phyloP scores from a whole-genome alignment of 169 alveolate genomes.

The Eimeria acervulina region DNA sequence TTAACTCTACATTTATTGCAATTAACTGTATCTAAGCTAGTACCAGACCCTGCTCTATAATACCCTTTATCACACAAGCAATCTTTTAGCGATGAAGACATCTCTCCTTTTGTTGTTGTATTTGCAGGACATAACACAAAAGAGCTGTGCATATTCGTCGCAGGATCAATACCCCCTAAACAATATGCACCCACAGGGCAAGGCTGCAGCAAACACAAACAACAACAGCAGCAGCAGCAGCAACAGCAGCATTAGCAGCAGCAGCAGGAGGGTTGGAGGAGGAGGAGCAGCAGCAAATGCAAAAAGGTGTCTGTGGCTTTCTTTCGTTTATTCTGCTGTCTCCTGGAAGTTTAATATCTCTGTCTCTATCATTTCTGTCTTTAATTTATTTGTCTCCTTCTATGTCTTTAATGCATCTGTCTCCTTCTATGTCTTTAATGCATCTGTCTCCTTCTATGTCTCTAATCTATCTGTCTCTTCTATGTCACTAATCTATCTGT shows the following conservation, averaged over 20 bases:
- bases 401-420: too few species aligned
- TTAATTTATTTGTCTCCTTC: neutral
- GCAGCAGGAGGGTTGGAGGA: too few species aligned
- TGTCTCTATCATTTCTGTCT: neutral
- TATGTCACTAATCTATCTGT: neutral
- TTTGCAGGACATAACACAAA: constrained; percentile 81
- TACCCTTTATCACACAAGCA: constrained; percentile 86
- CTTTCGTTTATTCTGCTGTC: too few species aligned
- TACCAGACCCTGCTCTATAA: constrained; percentile 25
- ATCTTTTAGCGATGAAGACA: constrained; percentile 69
- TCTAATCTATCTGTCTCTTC: neutral
- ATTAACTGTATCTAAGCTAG: constrained; percentile 81
- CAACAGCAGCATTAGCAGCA: too few species aligned
- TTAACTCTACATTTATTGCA: constrained; percentile 86
- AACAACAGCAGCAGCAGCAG: too few species aligned
- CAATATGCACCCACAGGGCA: constrained; percentile 92
- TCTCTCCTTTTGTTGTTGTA: constrained; percentile 83
- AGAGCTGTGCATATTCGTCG: neutral
- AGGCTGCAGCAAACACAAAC: constrained; percentile 38
- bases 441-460: neutral
- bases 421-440: neutral
- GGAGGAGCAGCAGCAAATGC: too few species aligned
- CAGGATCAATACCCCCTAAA: constrained; percentile 86
- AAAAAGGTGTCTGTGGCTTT: too few species aligned
- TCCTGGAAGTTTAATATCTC: too few species aligned